A percentile compares a stretch with the other conserved stretches of the same genome.
phyloP scores from a whole-genome alignment of 108 stramenopile species.

The Parietichytrium sp. region DNA sequence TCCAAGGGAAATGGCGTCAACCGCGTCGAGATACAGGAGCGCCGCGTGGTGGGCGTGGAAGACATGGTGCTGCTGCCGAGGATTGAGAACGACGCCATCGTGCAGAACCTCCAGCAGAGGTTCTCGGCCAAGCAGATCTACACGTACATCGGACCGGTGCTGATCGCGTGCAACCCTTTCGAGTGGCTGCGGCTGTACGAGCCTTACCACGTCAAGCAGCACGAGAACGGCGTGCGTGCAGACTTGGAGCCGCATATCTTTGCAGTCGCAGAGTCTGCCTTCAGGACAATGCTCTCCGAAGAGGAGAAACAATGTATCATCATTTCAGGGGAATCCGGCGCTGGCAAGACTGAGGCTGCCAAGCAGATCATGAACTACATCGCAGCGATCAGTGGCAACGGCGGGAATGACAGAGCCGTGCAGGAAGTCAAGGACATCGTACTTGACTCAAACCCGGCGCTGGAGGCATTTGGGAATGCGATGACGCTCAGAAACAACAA shows the following conservation, averaged over 20 bases:
- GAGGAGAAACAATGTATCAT: conserved; percentile 46
- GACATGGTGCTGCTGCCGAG: conserved; percentile 55
- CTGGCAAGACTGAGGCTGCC: conserved; percentile 64
- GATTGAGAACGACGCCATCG: conserved; percentile 61
- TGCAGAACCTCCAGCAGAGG: conserved; percentile 42
- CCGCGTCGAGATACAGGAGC: no score
- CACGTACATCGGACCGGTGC: conserved; percentile 52
- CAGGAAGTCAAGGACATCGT: conserved; percentile 49
- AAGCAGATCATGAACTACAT: conserved; percentile 81
- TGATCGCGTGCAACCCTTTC: conserved; percentile 59
- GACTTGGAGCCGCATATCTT: conserved; percentile 48
- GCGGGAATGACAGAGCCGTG: not conserved
- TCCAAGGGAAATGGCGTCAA: no score
- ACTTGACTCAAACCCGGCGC: conserved; percentile 53
- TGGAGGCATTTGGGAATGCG: conserved; percentile 60
- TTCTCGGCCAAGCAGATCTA: conserved; percentile 55
- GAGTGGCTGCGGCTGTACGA: conserved; percentile 41
- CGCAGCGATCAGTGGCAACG: conserved; percentile 25
- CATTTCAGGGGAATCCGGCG: conserved; percentile 60
- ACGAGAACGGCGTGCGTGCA: conserved; percentile 38
- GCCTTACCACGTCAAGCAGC: not conserved
- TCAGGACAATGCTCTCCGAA: not conserved
- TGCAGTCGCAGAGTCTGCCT: conserved; percentile 47
- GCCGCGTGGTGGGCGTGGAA: conserved; percentile 45
- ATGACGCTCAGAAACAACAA: conserved; percentile 57